Base-by-base conservation (phyloP, 257 asterid species). In the Rauvolfia tetraphylla region DNA sequence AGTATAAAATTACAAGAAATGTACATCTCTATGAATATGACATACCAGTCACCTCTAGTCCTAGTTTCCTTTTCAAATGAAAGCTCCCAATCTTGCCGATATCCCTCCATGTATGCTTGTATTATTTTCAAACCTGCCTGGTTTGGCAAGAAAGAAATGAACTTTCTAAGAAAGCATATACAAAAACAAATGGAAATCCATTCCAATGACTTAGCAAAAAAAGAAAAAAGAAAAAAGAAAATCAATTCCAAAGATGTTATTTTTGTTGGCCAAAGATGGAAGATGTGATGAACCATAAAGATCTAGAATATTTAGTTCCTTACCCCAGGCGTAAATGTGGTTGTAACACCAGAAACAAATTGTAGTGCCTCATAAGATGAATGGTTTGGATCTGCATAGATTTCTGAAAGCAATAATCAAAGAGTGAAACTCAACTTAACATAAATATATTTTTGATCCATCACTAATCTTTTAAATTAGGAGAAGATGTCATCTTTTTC, bases 21-120 rank as follows among this genome's bases (percentile, higher is more conserved):
- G 63, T 12, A 71, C 75, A 25, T 25, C 42, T 31, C 17, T 36
- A 53, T 41, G 49, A 20, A 34, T 61, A 57, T 67, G 67, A 79
- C 93, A 9, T 86, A 95, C 99, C 98, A 95, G 86, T 98, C 99
- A 78, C 99, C 98, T 86, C 87, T 84, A 76, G 97, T 90, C 83
- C 99, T 87, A 59, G 98, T 95, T 86, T 95, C 96, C 83, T 92
- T 89, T 84, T 92, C 98, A 68, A 92, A 91, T 14, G 99, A 95
- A 76, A 95, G 98, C 58, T 77, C 88, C 99, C 98, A 95, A 86
- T 95, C 98, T 78, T 95, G 98, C 76, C 97, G 84, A 79, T 92
- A 95, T 54, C 99, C 99, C 62, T 95, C 97, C 84, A 87, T 79
- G 79, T 95, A 95, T 70, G 89, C 84, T 84, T 95, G 87, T 74